A percentile compares a stretch with the other conserved stretches of the same genome.
Evolutionary conservation across 2,329 filamentous ascomycete species (phyloP).

Genomic region (Botrytis hyacinthi): DNA sequence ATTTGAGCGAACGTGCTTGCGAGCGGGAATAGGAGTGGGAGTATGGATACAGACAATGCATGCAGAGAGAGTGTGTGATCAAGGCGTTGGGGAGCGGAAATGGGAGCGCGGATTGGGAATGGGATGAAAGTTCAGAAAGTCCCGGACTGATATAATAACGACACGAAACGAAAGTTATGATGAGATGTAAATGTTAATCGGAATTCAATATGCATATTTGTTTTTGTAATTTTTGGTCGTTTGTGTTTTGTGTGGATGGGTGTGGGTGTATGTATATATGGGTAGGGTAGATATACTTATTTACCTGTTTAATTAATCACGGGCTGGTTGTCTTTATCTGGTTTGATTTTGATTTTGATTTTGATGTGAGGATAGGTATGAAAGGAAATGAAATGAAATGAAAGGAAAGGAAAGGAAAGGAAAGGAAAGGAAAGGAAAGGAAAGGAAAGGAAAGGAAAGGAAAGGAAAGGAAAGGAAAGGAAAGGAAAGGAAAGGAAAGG

Average conservation of each 20-base stretch:
- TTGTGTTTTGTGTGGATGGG: not conserved
- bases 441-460: too few species aligned
- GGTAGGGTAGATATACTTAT: too few species aligned
- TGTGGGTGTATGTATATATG: too few species aligned
- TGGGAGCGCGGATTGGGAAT: not conserved
- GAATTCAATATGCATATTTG: not conserved
- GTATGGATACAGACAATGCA: not conserved
- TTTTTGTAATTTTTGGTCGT: not conserved
- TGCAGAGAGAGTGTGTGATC: not conserved
- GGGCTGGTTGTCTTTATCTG: too few species aligned
- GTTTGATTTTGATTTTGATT: too few species aligned
- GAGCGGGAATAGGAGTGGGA: not conserved
- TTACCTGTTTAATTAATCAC: not conserved
- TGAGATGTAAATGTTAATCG: conserved; percentile 11
- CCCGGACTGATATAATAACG: not conserved
- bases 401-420: too few species aligned
- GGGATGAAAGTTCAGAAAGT: not conserved
- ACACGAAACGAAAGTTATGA: conserved; percentile 10
- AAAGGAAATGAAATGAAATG: too few species aligned
- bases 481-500: too few species aligned
- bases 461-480: too few species aligned
- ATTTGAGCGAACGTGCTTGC: not conserved
- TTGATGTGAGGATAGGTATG: too few species aligned
- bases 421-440: too few species aligned
- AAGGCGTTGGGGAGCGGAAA: not conserved